Conservation (phyloP, 768 basidiomycete genomes). For the Lepiota brunneoincarnata region DNA sequence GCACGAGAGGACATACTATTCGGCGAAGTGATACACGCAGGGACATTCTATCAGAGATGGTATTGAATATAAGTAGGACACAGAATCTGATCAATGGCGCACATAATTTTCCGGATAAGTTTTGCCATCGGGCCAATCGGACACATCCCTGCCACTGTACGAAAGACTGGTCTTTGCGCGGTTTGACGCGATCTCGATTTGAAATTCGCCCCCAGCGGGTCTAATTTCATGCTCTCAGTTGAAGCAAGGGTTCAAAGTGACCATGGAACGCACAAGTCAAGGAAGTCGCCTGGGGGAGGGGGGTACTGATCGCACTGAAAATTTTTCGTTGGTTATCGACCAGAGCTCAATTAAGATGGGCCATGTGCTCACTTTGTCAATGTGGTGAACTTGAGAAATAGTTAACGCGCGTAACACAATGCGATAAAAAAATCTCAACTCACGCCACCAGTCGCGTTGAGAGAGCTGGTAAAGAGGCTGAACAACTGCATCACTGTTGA, state of each 20-base stretch:
- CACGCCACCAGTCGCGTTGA: constrained; percentile 46
- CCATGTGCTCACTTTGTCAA: constrained; percentile 26
- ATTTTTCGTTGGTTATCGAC: background rate
- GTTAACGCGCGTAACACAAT: constrained; percentile 4
- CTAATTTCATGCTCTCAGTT: constrained; percentile 21
- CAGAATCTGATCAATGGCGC: no score
- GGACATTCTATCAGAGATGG: constrained; percentile 26
- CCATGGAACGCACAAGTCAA: constrained; percentile 36
- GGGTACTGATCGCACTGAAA: constrained; percentile 42
- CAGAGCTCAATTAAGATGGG: background rate
- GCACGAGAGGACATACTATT: constrained; percentile 39
- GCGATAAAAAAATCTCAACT: constrained; percentile 14
- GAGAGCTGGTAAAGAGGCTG: constrained; percentile 41
- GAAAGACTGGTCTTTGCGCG: constrained; percentile 45
- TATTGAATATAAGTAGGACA: no score
- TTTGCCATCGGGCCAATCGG: constrained; percentile 46
- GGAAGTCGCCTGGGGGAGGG: constrained; percentile 37
- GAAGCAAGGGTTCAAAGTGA: background rate
- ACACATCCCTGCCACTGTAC: constrained; percentile 33
- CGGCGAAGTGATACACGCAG: constrained; percentile 42
- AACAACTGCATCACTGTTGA: constrained; percentile 38
- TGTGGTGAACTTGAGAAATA: constrained; percentile 31
- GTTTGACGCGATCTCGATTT: constrained; percentile 49
- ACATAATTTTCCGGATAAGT: no score
- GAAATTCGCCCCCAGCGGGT: constrained; percentile 47